phyloP scores from a whole-genome alignment of 345 rosid species.

The Odontarrhena argentea region DNA sequence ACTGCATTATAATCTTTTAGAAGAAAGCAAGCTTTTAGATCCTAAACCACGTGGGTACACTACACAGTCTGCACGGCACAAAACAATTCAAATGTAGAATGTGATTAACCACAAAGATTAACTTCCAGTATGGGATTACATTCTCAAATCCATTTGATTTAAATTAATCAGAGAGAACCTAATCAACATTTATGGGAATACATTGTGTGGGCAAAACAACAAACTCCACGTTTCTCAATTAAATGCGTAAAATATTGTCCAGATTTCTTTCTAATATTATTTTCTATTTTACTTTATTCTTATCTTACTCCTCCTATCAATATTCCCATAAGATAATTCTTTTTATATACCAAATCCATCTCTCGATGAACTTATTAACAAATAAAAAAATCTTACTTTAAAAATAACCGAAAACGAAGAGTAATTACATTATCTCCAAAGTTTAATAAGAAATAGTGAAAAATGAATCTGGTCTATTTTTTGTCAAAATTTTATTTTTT shows the following conservation, averaged over 20 bases:
- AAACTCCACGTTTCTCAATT: slow-evolving; percentile 12
- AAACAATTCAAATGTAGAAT: neutral
- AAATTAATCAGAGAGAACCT: neutral
- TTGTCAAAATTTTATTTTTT: too few species aligned
- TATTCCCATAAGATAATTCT: neutral
- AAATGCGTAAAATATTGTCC: neutral
- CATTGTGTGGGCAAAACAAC: slow-evolving; percentile 16
- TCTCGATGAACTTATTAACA: too few species aligned
- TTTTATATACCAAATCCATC: too few species aligned
- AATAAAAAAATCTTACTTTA: too few species aligned
- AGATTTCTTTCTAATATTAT: neutral
- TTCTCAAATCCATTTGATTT: neutral
- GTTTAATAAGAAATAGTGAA: too few species aligned
- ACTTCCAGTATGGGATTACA: neutral
- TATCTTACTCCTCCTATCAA: neutral
- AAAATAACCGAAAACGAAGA: too few species aligned
- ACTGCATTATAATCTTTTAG: neutral
- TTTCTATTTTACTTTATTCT: neutral
- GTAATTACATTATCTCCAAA: too few species aligned
- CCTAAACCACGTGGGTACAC: neutral
- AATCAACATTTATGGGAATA: neutral
- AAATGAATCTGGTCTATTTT: too few species aligned
- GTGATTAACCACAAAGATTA: neutral
- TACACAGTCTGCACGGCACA: neutral
- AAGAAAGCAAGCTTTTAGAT: neutral